These are phyloP conservation scores for Boletus rubroflammeus DNA, from an alignment of 768 basidiomycete species.

Conservation along the genomic window DNA sequence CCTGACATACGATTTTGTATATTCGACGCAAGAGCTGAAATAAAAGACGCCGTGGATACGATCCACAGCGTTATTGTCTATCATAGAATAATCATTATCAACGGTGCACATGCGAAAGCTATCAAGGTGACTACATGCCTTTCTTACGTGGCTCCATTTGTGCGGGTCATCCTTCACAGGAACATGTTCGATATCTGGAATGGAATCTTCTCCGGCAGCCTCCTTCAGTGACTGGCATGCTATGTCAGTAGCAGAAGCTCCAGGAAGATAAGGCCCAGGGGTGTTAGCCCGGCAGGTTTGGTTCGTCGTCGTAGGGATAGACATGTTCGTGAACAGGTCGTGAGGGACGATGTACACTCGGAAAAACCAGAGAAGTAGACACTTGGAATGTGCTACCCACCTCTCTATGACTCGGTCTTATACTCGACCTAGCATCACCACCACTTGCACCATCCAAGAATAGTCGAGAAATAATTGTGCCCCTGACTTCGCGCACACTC, in stretches of 20 bases:
- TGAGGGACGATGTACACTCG: constrained; percentile 4
- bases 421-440: constrained; percentile 10
- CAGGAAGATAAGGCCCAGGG: neutral
- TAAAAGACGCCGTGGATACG: constrained; percentile 23
- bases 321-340: constrained; percentile 10
- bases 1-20: constrained; percentile 30
- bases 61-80: constrained; percentile 29
- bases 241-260: neutral
- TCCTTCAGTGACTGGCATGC: constrained; percentile 1
- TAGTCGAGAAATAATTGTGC: neutral
- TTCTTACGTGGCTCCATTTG: constrained; percentile 51
- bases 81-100: neutral
- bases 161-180: constrained; percentile 59
- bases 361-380: neutral
- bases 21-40: constrained; percentile 23
- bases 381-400: neutral
- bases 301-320: constrained; percentile 1
- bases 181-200: constrained; percentile 35
- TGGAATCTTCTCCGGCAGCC: constrained; percentile 2
- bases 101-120: neutral
- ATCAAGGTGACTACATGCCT: constrained; percentile 37
- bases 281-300: neutral
- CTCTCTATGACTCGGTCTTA: constrained; percentile 15
- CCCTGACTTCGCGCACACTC: neutral
- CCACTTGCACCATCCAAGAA: neutral